These are phyloP conservation scores for Globisporangium parvum DNA, from an alignment of 352 stramenopile species.

Conservation along the genomic window DNA sequence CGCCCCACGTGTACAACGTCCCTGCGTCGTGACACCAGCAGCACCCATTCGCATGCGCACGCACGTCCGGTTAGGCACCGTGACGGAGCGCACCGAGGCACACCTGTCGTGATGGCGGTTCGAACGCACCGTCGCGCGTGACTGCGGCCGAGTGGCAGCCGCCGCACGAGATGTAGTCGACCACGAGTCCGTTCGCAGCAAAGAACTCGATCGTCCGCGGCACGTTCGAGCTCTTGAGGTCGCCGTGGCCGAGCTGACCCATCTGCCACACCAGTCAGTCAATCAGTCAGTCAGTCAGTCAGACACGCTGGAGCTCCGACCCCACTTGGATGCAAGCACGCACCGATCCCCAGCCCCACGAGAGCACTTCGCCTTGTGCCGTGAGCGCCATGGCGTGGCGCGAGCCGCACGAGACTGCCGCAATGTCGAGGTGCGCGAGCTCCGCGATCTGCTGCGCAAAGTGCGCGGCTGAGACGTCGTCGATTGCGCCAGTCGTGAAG, in stretches of 20 bases:
- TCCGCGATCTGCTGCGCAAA: conserved; percentile 54
- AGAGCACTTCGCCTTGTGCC: conserved; percentile 49
- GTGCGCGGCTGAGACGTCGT: conserved; percentile 73
- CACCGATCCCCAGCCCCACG: conserved; percentile 77
- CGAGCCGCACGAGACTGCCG: conserved; percentile 73
- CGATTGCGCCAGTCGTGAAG: conserved; percentile 41
- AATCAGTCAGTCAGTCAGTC: not conserved
- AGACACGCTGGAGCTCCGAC: not conserved
- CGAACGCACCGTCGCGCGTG: conserved; percentile 43
- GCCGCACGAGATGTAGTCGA: conserved; percentile 78
- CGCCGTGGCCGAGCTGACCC: conserved; percentile 70
- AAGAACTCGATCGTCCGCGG: conserved; percentile 67
- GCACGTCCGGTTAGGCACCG: not conserved
- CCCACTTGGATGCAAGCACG: conserved; percentile 14
- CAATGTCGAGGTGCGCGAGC: conserved; percentile 43
- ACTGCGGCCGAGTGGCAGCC: conserved; percentile 79
- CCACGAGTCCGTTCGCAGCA: conserved; percentile 26
- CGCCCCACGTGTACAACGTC: conserved; percentile 77
- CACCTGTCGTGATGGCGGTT: not conserved
- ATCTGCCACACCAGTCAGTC: conserved; percentile 27
- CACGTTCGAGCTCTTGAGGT: conserved; percentile 65
- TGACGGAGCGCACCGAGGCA: not conserved
- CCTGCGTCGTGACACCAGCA: conserved; percentile 13
- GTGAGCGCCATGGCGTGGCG: conserved; percentile 80
- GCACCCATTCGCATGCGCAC: not conserved